Evolutionary conservation across 768 basidiomycete species (phyloP).

Genomic region (Boletellus emodensis): DNA sequence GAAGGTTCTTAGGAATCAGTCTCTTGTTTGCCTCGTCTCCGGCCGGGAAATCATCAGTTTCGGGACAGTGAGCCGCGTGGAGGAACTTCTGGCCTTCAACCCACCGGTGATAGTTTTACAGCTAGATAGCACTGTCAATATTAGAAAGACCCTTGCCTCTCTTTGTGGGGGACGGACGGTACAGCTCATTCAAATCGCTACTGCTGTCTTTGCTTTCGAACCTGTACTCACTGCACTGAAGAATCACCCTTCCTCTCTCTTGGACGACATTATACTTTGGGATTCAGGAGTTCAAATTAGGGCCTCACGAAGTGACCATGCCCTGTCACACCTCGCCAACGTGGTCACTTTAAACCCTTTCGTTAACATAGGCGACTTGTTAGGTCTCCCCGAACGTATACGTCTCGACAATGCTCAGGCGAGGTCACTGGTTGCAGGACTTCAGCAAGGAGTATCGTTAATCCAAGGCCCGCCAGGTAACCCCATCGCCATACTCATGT

Average conservation of each 20-base stretch:
- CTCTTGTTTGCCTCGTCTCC: slow-evolving; percentile 49
- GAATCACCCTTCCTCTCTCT: slow-evolving; percentile 41
- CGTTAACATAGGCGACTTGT: slow-evolving; percentile 36
- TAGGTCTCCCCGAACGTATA: slow-evolving; percentile 37
- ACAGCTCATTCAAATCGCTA: slow-evolving; percentile 53
- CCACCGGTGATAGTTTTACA: slow-evolving; percentile 53
- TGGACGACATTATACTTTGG: slow-evolving; percentile 54
- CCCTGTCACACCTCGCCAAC: slow-evolving; percentile 21
- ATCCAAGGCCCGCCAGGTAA: slow-evolving; percentile 72
- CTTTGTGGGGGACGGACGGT: slow-evolving; percentile 34
- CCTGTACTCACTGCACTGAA: slow-evolving; percentile 52
- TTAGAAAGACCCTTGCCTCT: slow-evolving; percentile 34
- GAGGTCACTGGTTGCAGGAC: slow-evolving; percentile 42
- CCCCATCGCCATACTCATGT: no score
- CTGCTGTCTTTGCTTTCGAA: slow-evolving; percentile 57
- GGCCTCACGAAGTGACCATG: not conserved
- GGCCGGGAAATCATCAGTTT: slow-evolving; percentile 50
- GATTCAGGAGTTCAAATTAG: slow-evolving; percentile 17
- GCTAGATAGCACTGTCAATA: slow-evolving; percentile 42
- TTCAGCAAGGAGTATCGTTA: slow-evolving; percentile 52
- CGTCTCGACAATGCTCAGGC: slow-evolving; percentile 50
- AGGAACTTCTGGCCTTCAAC: slow-evolving; percentile 42
- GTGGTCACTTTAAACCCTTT: slow-evolving; percentile 29
- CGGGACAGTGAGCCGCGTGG: slow-evolving; percentile 51
- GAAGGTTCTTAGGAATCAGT: slow-evolving; percentile 49